Evolutionary conservation across 352 stramenopile species (phyloP).

Genomic region (Thraustotheca clavata): DNA sequence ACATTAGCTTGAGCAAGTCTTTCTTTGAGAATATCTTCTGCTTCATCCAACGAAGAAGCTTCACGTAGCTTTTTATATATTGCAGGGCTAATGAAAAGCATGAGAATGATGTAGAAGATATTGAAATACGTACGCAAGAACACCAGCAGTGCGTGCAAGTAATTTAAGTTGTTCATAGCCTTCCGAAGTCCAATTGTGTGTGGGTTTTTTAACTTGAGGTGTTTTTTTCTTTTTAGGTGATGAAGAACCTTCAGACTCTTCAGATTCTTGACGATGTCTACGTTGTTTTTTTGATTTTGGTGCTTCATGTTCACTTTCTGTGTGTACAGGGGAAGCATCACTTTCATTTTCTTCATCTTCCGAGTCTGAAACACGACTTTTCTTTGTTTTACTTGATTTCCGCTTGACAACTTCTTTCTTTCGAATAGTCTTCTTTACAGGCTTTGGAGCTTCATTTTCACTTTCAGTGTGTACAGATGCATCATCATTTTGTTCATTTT

Average conservation of each 20-base stretch:
- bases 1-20: conserved; percentile 37
- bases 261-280: neutral
- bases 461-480: neutral
- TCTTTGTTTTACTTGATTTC: conserved; percentile 24
- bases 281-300: conserved; percentile 1
- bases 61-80: conserved; percentile 55
- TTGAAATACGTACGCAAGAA: conserved; percentile 44
- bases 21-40: conserved; percentile 52
- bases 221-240: conserved; percentile 16
- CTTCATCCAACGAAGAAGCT: conserved; percentile 30
- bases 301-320: conserved; percentile 25
- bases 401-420: conserved; percentile 23
- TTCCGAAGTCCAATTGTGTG: conserved; percentile 25
- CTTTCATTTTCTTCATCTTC: conserved; percentile 24
- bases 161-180: conserved; percentile 59
- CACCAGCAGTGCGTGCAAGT: conserved; percentile 48
- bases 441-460: conserved; percentile 10
- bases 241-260: conserved; percentile 11
- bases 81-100: conserved; percentile 33
- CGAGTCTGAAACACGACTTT: conserved; percentile 25
- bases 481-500: neutral
- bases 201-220: neutral
- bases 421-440: conserved; percentile 27
- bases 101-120: neutral
- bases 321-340: neutral